These are phyloP conservation scores for Globisporangium paddicum DNA, from an alignment of 352 stramenopile species.

Conservation along the genomic window DNA sequence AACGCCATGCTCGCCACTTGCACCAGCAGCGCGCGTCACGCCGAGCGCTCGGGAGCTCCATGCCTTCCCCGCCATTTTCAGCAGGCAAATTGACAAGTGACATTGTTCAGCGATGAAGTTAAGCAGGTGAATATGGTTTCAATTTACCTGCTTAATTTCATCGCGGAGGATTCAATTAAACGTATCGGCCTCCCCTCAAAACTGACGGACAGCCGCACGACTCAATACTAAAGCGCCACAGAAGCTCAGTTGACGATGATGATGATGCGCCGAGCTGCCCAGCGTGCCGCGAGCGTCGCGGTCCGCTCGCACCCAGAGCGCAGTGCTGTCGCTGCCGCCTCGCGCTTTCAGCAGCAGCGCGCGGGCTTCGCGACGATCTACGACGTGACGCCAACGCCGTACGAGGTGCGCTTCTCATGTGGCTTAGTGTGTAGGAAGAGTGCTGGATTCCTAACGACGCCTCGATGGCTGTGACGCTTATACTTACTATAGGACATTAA, in stretches of 20 bases:
- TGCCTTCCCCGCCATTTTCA: not conserved
- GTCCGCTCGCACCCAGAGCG: constrained; percentile 6
- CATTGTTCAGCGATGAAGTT: too few species aligned
- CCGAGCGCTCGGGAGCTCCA: not conserved
- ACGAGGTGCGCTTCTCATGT: constrained; percentile 32
- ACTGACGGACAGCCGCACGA: constrained; percentile 12
- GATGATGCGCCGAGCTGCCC: constrained; percentile 19
- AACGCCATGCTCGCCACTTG: not conserved
- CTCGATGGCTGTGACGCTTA: not conserved
- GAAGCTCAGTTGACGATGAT: constrained; percentile 2
- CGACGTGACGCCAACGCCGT: constrained; percentile 48
- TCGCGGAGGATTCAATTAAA: too few species aligned
- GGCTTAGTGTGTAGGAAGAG: not conserved
- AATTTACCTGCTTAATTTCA: too few species aligned
- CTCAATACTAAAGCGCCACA: constrained; percentile 10
- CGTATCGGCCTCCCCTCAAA: too few species aligned
- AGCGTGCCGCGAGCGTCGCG: constrained; percentile 19
- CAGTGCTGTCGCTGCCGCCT: constrained; percentile 3
- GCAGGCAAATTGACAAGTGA: not conserved
- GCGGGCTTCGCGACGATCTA: constrained; percentile 66
- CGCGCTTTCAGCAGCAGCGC: constrained; percentile 30
- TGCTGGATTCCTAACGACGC: not conserved
- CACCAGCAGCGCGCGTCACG: not conserved
- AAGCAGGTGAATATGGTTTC: too few species aligned
- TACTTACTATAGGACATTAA: constrained; percentile 72